A percentile compares a stretch with the other conserved stretches of the same genome.
Evolutionary conservation across 1,284 basidiomycete species (phyloP).

Genomic region (Mycena citricolor): DNA sequence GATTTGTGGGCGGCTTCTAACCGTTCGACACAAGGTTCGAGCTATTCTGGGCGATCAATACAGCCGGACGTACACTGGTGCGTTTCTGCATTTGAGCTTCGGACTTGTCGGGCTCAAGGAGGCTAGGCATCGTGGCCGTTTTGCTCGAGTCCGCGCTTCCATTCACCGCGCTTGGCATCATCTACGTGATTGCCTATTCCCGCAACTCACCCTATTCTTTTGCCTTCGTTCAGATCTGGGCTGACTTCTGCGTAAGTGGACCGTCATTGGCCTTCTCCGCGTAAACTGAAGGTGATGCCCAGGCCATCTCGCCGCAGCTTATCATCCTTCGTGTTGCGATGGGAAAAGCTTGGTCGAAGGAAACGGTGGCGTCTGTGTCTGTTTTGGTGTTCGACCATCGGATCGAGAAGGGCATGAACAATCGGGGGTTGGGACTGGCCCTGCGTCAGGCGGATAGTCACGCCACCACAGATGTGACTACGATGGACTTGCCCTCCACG

Average conservation of each 20-base stretch:
- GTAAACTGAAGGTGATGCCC: background rate
- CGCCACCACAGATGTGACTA: constrained; percentile 16
- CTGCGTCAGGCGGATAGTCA: constrained; percentile 13
- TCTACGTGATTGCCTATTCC: constrained; percentile 27
- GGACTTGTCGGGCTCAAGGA: background rate
- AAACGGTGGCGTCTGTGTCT: constrained; percentile 22
- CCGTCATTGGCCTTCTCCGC: background rate
- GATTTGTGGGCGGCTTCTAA: constrained; percentile 27
- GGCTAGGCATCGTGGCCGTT: constrained; percentile 25
- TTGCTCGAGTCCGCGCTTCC: constrained; percentile 30
- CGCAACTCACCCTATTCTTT: constrained; percentile 25
- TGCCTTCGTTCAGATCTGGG: constrained; percentile 28
- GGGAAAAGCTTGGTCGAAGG: constrained; percentile 28
- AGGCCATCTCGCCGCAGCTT: constrained; percentile 30
- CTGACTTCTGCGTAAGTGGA: constrained; percentile 28
- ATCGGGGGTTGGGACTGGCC: constrained; percentile 13
- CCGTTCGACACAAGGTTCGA: constrained; percentile 23
- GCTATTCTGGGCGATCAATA: constrained; percentile 25
- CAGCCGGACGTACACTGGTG: constrained; percentile 28
- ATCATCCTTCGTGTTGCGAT: constrained; percentile 30
- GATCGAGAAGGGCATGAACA: constrained; percentile 13
- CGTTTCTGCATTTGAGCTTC: background rate
- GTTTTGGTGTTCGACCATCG: constrained; percentile 20
- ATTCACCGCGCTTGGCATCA: constrained; percentile 28
- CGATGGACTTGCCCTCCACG: constrained; percentile 14